phyloP scores from a whole-genome alignment of 2,329 filamentous ascomycete genomes.

The Cryphonectria radicalis region DNA sequence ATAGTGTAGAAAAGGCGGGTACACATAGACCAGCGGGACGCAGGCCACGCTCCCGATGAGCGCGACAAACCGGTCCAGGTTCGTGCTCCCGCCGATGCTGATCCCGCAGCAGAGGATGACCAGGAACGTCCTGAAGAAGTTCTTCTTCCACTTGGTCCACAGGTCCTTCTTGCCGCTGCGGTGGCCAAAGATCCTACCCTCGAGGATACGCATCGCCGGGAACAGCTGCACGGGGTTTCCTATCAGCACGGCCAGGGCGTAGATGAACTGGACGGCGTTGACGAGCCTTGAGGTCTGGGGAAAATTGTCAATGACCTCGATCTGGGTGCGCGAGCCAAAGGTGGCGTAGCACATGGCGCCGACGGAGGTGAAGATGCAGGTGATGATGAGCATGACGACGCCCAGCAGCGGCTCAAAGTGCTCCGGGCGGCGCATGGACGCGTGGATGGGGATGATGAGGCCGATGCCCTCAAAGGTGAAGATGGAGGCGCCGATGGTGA shows the following conservation, averaged over 20 bases:
- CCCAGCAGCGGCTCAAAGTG: constrained; percentile 69
- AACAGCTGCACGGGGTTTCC: constrained; percentile 77
- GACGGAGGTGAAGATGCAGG: constrained; percentile 72
- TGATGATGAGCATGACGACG: constrained; percentile 74
- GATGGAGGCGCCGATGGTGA: constrained; percentile 74
- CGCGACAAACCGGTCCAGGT: constrained; percentile 75
- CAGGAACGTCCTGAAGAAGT: constrained; percentile 62
- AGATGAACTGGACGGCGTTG: constrained; percentile 76
- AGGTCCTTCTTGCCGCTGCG: constrained; percentile 68
- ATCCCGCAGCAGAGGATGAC: constrained; percentile 64
- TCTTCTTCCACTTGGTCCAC: constrained; percentile 78
- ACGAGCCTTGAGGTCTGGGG: constrained; percentile 73
- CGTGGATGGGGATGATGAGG: constrained; percentile 76
- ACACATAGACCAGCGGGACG: constrained; percentile 77
- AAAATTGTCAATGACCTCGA: constrained; percentile 78
- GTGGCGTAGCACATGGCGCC: constrained; percentile 76
- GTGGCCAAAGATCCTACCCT: constrained; percentile 68
- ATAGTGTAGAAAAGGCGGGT: constrained; percentile 73
- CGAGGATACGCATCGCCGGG: constrained; percentile 72
- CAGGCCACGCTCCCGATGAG: constrained; percentile 76
- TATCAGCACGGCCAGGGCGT: constrained; percentile 73
- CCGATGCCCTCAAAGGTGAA: constrained; percentile 82
- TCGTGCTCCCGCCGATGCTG: constrained; percentile 66
- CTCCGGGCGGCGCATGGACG: constrained; percentile 72
- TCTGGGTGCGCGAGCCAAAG: constrained; percentile 69